phyloP scores from a whole-genome alignment of 805 yeast genomes.

The Suhomyces canberraensis region DNA sequence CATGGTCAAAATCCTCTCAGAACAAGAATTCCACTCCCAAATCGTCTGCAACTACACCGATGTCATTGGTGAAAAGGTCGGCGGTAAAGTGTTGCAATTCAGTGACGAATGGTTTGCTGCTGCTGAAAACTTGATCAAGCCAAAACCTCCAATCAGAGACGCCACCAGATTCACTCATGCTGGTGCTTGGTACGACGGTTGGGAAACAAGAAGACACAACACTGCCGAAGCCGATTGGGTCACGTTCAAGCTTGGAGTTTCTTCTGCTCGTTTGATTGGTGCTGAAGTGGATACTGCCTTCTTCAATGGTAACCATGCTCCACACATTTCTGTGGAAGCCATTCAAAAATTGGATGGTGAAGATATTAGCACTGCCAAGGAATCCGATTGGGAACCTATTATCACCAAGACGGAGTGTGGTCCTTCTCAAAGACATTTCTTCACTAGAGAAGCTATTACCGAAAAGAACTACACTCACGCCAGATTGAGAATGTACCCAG shows the following conservation, averaged over 20 bases:
- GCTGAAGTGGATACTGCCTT: conserved; percentile 91
- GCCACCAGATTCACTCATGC: conserved; percentile 73
- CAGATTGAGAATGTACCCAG: conserved; percentile 90
- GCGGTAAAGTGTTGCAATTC: conserved; percentile 65
- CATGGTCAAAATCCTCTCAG: conserved; percentile 17
- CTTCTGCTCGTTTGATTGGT: conserved; percentile 74
- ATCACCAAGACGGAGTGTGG: conserved; percentile 78
- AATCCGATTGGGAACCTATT: conserved; percentile 66
- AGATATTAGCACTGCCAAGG: conserved; percentile 8
- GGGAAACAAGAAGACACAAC: conserved; percentile 98
- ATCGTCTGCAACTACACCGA: conserved; percentile 61
- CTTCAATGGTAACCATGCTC: conserved; percentile 95
- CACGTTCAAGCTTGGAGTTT: conserved; percentile 75
- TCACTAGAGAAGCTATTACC: conserved; percentile 61
- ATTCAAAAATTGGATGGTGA: conserved; percentile 33
- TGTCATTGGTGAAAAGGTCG: conserved; percentile 80
- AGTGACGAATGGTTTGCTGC: conserved; percentile 97
- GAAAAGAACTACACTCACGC: conserved; percentile 67
- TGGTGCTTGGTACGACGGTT: conserved; percentile 98
- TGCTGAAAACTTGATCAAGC: conserved; percentile 81
- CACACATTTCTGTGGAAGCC: conserved; percentile 82
- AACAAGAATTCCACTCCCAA: conserved; percentile 41
- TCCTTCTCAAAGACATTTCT: conserved; percentile 83
- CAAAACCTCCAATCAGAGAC: conserved; percentile 77
- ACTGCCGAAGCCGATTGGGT: conserved; percentile 85